Percentiles rank a stretch among this genome's conserved stretches.
Conservation (phyloP, 2,329 filamentous ascomycete species). For the Alternaria novae-zelandiae region DNA sequence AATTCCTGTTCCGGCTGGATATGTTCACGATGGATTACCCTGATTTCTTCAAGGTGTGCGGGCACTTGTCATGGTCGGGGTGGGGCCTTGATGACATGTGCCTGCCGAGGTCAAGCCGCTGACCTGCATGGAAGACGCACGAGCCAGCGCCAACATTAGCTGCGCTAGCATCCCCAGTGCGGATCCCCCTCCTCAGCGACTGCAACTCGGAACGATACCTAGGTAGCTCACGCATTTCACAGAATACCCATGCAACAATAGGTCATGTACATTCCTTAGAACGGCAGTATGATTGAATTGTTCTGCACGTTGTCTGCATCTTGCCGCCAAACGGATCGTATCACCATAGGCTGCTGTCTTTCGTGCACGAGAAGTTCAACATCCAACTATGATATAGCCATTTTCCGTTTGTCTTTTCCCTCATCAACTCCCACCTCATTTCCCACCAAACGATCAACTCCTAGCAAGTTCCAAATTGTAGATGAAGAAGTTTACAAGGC, state of each 20-base stretch:
- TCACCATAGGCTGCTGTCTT: not conserved
- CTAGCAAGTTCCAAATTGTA: not conserved
- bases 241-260: not conserved
- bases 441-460: not conserved
- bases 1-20: not conserved
- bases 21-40: not conserved
- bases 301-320: not conserved
- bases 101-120: constrained; percentile 17
- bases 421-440: not conserved
- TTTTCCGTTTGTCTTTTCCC: not conserved
- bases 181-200: constrained; percentile 9
- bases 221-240: not conserved
- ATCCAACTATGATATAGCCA: not conserved
- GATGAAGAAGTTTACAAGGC: constrained; percentile 38
- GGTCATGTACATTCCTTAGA: not conserved
- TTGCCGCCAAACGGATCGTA: not conserved
- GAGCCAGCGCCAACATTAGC: constrained; percentile 14
- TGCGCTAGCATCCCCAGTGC: constrained; percentile 12
- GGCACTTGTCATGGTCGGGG: constrained; percentile 5
- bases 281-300: not conserved
- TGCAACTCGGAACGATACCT: not conserved
- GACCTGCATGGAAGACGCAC: constrained; percentile 17
- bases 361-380: not conserved
- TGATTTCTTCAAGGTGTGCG: not conserved
- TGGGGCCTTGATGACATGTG: constrained; percentile 12